These are phyloP conservation scores for Trichoderma sp. DNA, from an alignment of 2,329 filamentous ascomycete species.

Conservation along the genomic window DNA sequence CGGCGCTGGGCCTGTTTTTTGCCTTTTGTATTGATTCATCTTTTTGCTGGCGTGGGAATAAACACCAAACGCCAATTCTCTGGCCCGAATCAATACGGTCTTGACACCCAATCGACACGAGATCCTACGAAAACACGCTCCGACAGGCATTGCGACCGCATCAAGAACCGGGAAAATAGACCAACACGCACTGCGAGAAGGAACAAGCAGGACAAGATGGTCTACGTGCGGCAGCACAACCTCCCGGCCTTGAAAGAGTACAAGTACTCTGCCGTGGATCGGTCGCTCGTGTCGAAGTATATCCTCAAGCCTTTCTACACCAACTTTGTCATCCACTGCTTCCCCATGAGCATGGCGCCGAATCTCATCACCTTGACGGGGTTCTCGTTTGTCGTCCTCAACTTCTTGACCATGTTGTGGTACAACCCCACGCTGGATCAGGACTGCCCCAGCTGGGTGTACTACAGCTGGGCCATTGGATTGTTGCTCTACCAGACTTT, in stretches of 20 bases:
- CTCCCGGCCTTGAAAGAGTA: slow-evolving; percentile 88
- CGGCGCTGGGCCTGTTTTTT: neutral
- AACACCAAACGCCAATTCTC: no score
- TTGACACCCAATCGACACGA: slow-evolving; percentile 12
- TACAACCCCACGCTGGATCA: slow-evolving; percentile 93
- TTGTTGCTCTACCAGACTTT: slow-evolving; percentile 98
- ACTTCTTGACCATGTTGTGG: slow-evolving; percentile 90
- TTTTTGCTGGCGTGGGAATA: neutral
- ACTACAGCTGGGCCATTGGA: slow-evolving; percentile 85
- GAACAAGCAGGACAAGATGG: slow-evolving; percentile 59
- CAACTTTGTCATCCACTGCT: slow-evolving; percentile 88
- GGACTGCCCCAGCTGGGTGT: slow-evolving; percentile 94
- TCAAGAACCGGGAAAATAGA: neutral
- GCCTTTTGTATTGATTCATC: neutral
- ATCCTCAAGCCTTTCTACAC: slow-evolving; percentile 98
- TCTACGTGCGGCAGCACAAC: slow-evolving; percentile 91
- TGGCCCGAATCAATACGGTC: slow-evolving; percentile 2
- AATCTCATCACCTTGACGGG: slow-evolving; percentile 87
- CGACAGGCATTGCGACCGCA: neutral
- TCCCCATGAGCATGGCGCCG: slow-evolving; percentile 92
- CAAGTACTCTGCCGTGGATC: slow-evolving; percentile 92
- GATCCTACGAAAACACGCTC: neutral
- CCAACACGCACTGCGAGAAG: neutral
- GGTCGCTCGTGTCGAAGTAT: slow-evolving; percentile 86
- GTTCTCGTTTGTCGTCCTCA: slow-evolving; percentile 85